A percentile compares a stretch with the other conserved stretches of the same genome.
Evolutionary conservation across 805 yeast genomes (phyloP).

Genomic region (Kodamaea nitidulidarum): DNA sequence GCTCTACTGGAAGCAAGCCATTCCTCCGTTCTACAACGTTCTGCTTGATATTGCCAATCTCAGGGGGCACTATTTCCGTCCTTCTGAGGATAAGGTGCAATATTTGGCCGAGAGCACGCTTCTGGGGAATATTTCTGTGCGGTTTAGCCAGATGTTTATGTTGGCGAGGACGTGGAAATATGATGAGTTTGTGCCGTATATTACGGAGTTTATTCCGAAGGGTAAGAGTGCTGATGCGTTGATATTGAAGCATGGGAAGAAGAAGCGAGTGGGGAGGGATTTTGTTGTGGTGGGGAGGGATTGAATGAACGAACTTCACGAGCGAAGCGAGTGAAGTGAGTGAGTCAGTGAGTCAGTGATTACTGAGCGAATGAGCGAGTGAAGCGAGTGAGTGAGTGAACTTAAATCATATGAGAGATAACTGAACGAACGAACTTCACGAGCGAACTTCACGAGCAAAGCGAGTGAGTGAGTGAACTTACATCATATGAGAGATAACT

Average conservation of each 20-base stretch:
- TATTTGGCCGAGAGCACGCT: constrained; percentile 50
- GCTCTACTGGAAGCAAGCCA: constrained; percentile 56
- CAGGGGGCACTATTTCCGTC: constrained; percentile 52
- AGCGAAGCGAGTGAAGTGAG: no score
- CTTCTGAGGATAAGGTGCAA: constrained; percentile 43
- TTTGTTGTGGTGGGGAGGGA: constrained; percentile 19
- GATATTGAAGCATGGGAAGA: constrained; percentile 35
- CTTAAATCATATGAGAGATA: no score
- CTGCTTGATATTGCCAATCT: constrained; percentile 53
- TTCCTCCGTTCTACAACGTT: constrained; percentile 62
- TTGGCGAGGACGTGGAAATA: constrained; percentile 34
- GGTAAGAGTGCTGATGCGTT: constrained; percentile 37
- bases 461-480: no score
- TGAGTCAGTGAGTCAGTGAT: no score
- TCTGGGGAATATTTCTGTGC: constrained; percentile 23
- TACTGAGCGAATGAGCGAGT: no score
- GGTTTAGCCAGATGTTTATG: constrained; percentile 22
- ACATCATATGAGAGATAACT: no score
- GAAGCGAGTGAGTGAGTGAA: no score
- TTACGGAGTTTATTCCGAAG: constrained; percentile 26
- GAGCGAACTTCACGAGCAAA: no score
- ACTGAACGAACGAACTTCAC: no score
- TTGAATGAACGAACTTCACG: no score
- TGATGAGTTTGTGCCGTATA: constrained; percentile 37
- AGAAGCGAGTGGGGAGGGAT: constrained; percentile 31